These are phyloP conservation scores for Gardenia jasminoides DNA, from an alignment of 257 asterid species.

Conservation along the genomic window DNA sequence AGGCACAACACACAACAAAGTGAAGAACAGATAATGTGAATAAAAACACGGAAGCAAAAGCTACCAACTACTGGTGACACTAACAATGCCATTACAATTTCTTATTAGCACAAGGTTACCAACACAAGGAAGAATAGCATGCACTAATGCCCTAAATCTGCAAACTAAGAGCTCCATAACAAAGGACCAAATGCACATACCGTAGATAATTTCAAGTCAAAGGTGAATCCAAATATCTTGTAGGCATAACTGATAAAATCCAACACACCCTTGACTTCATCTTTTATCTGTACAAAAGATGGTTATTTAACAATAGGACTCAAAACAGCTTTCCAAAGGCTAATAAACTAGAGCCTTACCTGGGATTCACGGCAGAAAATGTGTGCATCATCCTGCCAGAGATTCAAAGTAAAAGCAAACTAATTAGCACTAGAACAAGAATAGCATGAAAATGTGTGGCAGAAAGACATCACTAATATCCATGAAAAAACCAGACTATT, in stretches of 20 bases:
- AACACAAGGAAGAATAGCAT: background rate
- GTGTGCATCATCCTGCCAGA: conserved; percentile 96
- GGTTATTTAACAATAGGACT: conserved; percentile 18
- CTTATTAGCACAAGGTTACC: background rate
- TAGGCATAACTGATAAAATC: conserved; percentile 77
- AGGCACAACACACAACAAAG: background rate
- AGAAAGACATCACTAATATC: background rate
- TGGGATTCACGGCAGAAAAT: conserved; percentile 98
- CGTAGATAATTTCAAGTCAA: conserved; percentile 93
- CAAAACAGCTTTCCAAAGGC: conserved; percentile 14
- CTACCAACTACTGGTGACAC: background rate
- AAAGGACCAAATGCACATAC: conserved; percentile 41
- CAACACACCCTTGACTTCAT: conserved; percentile 86
- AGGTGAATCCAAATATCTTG: conserved; percentile 84
- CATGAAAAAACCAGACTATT: background rate
- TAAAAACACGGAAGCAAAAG: background rate
- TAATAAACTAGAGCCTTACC: conserved; percentile 40
- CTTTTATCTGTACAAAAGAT: conserved; percentile 62
- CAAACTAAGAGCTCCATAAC: background rate
- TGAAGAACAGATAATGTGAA: background rate
- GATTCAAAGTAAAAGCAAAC: conserved; percentile 11
- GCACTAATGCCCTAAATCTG: background rate
- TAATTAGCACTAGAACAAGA: conserved; percentile 22
- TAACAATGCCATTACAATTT: background rate
- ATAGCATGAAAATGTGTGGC: too few relatives aligned